phyloP scores from a whole-genome alignment of 495 filamentous ascomycete genomes.

The Cercophora scortea region DNA sequence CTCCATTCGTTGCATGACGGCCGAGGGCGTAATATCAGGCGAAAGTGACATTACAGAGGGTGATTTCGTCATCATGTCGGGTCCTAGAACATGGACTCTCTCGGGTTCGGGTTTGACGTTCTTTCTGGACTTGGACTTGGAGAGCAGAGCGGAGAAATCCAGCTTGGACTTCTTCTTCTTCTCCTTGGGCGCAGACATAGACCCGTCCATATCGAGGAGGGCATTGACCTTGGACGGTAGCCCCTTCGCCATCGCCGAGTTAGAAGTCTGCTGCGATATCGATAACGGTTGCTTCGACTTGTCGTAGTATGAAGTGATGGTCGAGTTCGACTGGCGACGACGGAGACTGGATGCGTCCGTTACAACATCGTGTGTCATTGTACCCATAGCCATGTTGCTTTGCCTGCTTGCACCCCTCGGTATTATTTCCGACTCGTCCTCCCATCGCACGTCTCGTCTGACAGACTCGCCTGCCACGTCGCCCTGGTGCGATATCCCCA shows the following conservation, averaged over 20 bases:
- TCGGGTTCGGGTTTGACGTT: constrained; percentile 10
- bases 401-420: constrained; percentile 20
- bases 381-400: constrained; percentile 8
- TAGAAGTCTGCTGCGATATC: constrained; percentile 49
- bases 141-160: constrained; percentile 34
- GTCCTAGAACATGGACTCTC: constrained; percentile 15
- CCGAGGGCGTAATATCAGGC: constrained; percentile 19
- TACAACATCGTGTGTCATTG: constrained; percentile 13
- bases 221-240: constrained; percentile 35
- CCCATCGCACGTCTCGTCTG: constrained; percentile 23
- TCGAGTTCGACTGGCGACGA: constrained; percentile 42
- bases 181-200: constrained; percentile 4
- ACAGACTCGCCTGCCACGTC: constrained; percentile 6
- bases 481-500: constrained; percentile 6
- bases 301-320: constrained; percentile 45
- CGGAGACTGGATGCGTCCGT: constrained; percentile 32
- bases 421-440: constrained; percentile 42
- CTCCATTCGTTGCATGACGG: constrained; percentile 17
- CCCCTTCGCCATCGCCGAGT: constrained; percentile 46
- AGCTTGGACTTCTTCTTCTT: constrained; percentile 42
- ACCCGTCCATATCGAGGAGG: constrained; percentile 34
- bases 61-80: constrained; percentile 25
- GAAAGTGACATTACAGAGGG: constrained; percentile 32
- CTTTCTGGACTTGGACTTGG: constrained; percentile 8
- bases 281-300: constrained; percentile 40